Conservation (phyloP, 1,284 basidiomycete species). For the Malassezia nana region DNA sequence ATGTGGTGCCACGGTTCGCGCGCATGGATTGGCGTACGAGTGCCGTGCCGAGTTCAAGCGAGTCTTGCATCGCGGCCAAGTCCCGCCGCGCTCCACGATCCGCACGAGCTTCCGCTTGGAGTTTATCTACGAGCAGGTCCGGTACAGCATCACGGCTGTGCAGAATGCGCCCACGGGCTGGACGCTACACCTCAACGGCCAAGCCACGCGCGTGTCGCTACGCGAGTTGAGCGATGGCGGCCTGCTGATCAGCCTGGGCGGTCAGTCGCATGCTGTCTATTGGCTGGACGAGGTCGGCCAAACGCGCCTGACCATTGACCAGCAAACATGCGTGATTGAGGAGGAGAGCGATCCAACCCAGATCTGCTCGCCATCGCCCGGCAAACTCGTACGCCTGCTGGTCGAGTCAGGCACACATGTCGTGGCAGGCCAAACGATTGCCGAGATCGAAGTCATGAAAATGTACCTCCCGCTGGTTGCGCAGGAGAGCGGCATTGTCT, state of each 20-base stretch:
- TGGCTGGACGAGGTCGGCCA: conserved; percentile 89
- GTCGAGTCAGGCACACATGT: conserved; percentile 96
- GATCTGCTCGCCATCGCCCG: conserved; percentile 86
- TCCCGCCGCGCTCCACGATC: conserved; percentile 82
- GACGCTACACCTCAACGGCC: conserved; percentile 90
- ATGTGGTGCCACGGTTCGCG: conserved; percentile 88
- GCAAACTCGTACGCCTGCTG: conserved; percentile 88
- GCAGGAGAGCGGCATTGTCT: conserved; percentile 74
- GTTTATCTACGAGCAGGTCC: conserved; percentile 82
- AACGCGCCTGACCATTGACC: conserved; percentile 71
- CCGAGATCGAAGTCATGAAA: conserved; percentile 71
- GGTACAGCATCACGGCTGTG: conserved; percentile 91
- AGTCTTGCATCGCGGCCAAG: conserved; percentile 93
- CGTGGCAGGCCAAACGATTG: conserved; percentile 88
- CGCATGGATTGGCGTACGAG: conserved; percentile 75
- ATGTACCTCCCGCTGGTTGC: conserved; percentile 60
- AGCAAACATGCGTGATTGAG: conserved; percentile 95
- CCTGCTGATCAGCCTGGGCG: conserved; percentile 78
- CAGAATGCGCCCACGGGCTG: conserved; percentile 77
- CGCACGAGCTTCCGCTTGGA: conserved; percentile 96
- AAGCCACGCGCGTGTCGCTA: conserved; percentile 31
- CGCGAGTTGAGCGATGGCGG: conserved; percentile 88
- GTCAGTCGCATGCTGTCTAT: conserved; percentile 92
- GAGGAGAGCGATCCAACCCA: conserved; percentile 99
- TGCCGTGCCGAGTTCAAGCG: conserved; percentile 90